Evolutionary conservation across 371 early-diverging fungal species (phyloP).

Genomic region (Nematocida parisii): DNA sequence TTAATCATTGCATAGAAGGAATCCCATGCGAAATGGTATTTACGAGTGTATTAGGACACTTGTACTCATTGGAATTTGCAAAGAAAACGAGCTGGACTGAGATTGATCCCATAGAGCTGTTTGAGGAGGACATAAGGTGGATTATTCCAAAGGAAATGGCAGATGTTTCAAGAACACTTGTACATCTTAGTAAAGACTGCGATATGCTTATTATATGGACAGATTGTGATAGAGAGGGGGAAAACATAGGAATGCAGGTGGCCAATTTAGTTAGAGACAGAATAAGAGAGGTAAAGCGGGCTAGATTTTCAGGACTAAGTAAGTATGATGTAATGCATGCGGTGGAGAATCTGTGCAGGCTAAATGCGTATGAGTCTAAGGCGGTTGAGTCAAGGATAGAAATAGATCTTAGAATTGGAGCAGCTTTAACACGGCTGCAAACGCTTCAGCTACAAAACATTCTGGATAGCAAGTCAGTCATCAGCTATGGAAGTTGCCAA

Average conservation of each 20-base stretch:
- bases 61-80: constrained; percentile 65
- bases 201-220: constrained; percentile 90
- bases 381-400: constrained; percentile 86
- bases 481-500: constrained; percentile 95
- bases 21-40: constrained; percentile 63
- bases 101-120: constrained; percentile 64
- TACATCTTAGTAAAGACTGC: constrained; percentile 73
- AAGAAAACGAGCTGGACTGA: constrained; percentile 63
- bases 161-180: constrained; percentile 71
- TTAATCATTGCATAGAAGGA: constrained; percentile 41
- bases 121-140: constrained; percentile 69
- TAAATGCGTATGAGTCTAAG: constrained; percentile 76
- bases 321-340: constrained; percentile 77
- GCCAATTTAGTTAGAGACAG: constrained; percentile 59
- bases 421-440: constrained; percentile 88
- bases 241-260: constrained; percentile 87
- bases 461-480: constrained; percentile 65
- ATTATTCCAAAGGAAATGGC: constrained; percentile 73
- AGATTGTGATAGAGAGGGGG: constrained; percentile 98
- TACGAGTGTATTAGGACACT: constrained; percentile 70
- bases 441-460: constrained; percentile 73
- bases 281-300: constrained; percentile 64
- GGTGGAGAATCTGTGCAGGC: constrained; percentile 73
- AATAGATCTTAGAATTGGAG: constrained; percentile 91
- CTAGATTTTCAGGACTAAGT: constrained; percentile 72